Evolutionary conservation across 2,329 filamentous ascomycete species (phyloP).

Genomic region (Xylogone sp.): DNA sequence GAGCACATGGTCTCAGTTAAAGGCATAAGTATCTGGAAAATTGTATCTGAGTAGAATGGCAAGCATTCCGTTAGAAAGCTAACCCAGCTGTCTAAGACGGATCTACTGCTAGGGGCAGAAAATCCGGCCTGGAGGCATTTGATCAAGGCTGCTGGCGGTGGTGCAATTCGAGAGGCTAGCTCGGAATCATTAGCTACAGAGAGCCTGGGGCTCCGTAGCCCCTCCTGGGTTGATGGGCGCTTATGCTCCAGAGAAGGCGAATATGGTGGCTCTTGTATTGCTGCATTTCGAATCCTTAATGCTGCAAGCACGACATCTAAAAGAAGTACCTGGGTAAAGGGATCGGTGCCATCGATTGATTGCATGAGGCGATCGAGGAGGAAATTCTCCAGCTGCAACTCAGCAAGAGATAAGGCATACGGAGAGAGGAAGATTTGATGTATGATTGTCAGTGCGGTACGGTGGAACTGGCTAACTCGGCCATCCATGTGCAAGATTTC

Average conservation of each 20-base stretch:
- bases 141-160: constrained; percentile 70
- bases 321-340: constrained; percentile 71
- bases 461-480: constrained; percentile 64
- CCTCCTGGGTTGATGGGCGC: constrained; percentile 18
- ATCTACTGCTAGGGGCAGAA: constrained; percentile 66
- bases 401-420: constrained; percentile 53
- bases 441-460: constrained; percentile 65
- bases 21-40: constrained; percentile 88
- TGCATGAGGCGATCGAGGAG: constrained; percentile 66
- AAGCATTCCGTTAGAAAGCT: constrained; percentile 78
- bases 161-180: constrained; percentile 35
- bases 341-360: constrained; percentile 58
- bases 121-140: constrained; percentile 81
- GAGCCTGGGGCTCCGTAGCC: constrained; percentile 35
- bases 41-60: constrained; percentile 76
- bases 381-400: constrained; percentile 65
- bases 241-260: constrained; percentile 24
- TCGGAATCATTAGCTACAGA: constrained; percentile 41
- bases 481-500: constrained; percentile 35
- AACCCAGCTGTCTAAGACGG: constrained; percentile 89
- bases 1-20: constrained; percentile 85
- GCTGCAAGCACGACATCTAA: constrained; percentile 74
- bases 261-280: constrained; percentile 12
- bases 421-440: constrained; percentile 66
- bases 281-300: constrained; percentile 59